Base-by-base conservation (phyloP, 495 filamentous ascomycete species). In the Penicillium subrubescens region DNA sequence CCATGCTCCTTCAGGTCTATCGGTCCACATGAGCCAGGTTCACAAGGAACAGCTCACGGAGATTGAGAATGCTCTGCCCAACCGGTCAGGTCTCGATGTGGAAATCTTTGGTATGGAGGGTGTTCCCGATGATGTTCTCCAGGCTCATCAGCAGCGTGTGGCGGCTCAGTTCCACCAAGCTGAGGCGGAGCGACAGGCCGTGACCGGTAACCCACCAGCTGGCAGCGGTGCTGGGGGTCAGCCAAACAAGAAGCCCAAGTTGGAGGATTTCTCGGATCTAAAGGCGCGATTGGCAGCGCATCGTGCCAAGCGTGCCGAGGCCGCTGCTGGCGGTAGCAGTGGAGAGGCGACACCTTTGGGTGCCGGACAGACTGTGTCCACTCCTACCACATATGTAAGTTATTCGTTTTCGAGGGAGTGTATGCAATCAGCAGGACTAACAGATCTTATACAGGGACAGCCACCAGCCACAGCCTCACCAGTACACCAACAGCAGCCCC, bases 101-200 rank as follows among this genome's bases (percentile, higher is more conserved):
- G 95, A 99, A 76, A 97, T 99, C 68, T 99, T 98, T 73, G 95
- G 94, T 69, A 97, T 97, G 90, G 94, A 98, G 70, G 95, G 95
- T 67, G 91, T 99, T 21, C 95, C 95, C 11, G 91, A 92, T 39
- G 92, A 97, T 43, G 84, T 96, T 61, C 80, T 91, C 25, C 82
- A 89, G 62, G 83, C 88, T 58, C 96, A 98, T 77, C 89, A 92
- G 63, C 90, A 95, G 79, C 88, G 90, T 60, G 91, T 98, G 66
- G 85, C 91, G 57, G 82, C 87, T 39, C 89, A 91, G 74, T 96
- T 89, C 76, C 92, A 94, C 74, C 87, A 90, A 65, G 90, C 89
- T 11, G 92, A 97, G 77, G 88, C 89, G 23, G 92, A 97, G 73
- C 86, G 92, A 46, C 88, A 90, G 55, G 88, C 88, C 39, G 84